Conservation (phyloP, 176 grass and related monocot genomes). For the Coix lacrymajobi region DNA sequence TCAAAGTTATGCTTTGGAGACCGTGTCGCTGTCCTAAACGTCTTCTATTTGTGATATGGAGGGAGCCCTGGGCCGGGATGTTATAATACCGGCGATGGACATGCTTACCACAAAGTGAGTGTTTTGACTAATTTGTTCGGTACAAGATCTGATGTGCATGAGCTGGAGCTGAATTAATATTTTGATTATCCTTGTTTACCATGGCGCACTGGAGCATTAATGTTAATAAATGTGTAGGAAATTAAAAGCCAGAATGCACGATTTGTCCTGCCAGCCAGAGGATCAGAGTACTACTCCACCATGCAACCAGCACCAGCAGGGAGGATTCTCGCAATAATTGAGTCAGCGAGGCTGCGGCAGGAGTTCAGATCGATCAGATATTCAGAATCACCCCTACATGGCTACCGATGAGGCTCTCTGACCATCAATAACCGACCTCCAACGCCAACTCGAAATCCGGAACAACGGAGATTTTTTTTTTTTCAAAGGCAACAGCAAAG, state of each 20-base stretch:
- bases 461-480: background rate
- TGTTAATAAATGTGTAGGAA: background rate
- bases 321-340: background rate
- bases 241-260: background rate
- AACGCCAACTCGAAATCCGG: background rate
- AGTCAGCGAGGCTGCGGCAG: background rate
- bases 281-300: too few relatives aligned
- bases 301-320: background rate
- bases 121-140: too few relatives aligned
- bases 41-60: too few relatives aligned
- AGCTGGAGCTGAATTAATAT: background rate
- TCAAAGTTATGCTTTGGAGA: too few relatives aligned
- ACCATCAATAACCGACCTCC: background rate
- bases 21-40: too few relatives aligned
- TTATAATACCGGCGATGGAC: too few relatives aligned
- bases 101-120: too few relatives aligned
- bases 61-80: too few relatives aligned
- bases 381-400: background rate
- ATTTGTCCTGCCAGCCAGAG: background rate
- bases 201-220: background rate
- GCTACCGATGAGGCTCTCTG: background rate
- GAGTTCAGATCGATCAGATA: background rate
- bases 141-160: background rate
- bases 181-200: background rate
- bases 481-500: too few relatives aligned